Base-by-base conservation (phyloP, 1,284 basidiomycete species). In the Trichosporon inkin region DNA sequence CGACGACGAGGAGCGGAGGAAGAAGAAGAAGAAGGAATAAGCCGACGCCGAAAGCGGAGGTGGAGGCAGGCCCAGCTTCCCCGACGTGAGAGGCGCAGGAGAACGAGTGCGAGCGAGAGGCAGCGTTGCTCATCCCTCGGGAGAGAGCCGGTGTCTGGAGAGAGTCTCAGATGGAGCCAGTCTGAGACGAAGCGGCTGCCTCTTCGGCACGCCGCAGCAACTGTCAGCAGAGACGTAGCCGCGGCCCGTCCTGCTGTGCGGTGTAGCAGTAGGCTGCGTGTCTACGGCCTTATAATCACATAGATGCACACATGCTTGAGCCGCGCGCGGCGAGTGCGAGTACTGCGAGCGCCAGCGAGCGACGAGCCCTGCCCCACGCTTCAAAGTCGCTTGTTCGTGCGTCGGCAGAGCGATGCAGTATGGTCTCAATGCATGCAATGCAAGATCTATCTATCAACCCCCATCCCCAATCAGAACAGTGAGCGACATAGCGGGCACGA, bases 401-500 rank as follows among this genome's bases (percentile, higher is more conserved):
- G n/a, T n/a, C n/a, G n/a, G n/a, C n/a, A n/a, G n/a, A n/a, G 8
- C 4, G 28, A 32, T 32, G 28, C 28, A 32, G 28, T 32, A 5
- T 32, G 28, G 5, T 32, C 8, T 32, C 28, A 32, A 32, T 38
- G 13, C 36, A 38, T n/a, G 36, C 36, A 13, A 13, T 14, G 36
- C 36, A 38, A 13, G 13, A n/a, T n/a, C n/a, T n/a, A n/a, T 13
- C 11, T n/a, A 38, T n/a, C 4, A 6, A 6, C 13, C 36, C 3
- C 36, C 36, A 24, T 6, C 14, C 28, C 24, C 22, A 8, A 13
- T 16, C 69, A 84, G 62, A 84, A 80, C 47, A 83, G 70, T 3
- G 79, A 76, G 58, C 94, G 84, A 77, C 94, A 97, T 49, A 98
- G 78, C 7, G 94, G 94, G 75, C 94, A 98, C 56, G 87, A 91